phyloP scores from a whole-genome alignment of 768 basidiomycete genomes.

The Lactifluus echinatus region DNA sequence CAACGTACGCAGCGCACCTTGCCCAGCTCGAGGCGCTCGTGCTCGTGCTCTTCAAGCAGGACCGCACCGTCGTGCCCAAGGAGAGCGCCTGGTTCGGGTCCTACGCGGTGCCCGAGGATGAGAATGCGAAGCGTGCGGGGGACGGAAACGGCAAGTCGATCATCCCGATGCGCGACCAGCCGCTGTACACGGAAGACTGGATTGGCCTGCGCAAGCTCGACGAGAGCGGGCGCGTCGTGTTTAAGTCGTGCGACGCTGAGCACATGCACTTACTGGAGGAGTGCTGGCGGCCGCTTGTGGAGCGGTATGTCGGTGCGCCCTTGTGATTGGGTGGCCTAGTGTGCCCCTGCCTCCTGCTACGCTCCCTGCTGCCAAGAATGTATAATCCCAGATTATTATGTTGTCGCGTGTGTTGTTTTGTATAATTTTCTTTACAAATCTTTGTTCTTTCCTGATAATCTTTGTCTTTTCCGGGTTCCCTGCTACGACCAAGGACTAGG shows the following conservation, averaged over 20 bases:
- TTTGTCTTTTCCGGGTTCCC: too few species aligned
- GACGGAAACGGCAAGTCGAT: slow-evolving; percentile 30
- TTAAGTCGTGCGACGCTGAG: slow-evolving; percentile 57
- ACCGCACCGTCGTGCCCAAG: slow-evolving; percentile 74
- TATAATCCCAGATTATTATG: too few species aligned
- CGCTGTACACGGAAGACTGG: slow-evolving; percentile 71
- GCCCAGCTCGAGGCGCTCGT: slow-evolving; percentile 56
- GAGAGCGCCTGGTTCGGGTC: slow-evolving; percentile 85
- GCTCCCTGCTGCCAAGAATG: background rate
- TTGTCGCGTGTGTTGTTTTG: too few species aligned
- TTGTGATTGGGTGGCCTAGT: background rate
- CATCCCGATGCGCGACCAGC: slow-evolving; percentile 65
- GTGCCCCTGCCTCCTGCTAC: background rate
- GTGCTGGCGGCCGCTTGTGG: slow-evolving; percentile 29
- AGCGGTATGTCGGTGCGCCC: slow-evolving; percentile 24
- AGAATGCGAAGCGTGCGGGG: background rate
- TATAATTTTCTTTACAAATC: too few species aligned
- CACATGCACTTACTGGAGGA: slow-evolving; percentile 59
- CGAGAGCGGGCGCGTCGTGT: slow-evolving; percentile 48
- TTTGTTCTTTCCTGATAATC: too few species aligned
- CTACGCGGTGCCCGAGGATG: slow-evolving; percentile 38
- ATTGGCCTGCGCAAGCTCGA: slow-evolving; percentile 70
- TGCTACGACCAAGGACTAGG: too few species aligned
- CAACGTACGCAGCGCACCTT: slow-evolving; percentile 52
- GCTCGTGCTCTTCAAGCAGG: slow-evolving; percentile 63